A percentile compares a stretch with the other conserved stretches of the same genome.
Evolutionary conservation across 106 monocot species (phyloP).

Genomic region (Phalaenopsis equestris): DNA sequence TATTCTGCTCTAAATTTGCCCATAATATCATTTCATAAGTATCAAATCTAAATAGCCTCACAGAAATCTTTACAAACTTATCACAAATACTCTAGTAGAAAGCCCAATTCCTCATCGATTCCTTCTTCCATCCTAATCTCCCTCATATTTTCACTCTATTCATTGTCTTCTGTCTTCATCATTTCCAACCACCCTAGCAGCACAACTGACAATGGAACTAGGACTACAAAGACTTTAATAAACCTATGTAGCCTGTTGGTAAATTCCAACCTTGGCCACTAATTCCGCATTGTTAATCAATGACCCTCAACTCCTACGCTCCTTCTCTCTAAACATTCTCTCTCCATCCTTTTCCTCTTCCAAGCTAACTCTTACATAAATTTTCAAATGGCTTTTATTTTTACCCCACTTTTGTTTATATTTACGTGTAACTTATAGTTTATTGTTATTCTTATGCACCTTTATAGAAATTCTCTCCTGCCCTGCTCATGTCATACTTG

Average conservation of each 20-base stretch:
- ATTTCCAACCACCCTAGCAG: background rate
- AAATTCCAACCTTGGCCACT: background rate
- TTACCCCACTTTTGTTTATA: background rate
- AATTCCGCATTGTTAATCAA: background rate
- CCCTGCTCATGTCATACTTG: background rate
- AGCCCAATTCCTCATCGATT: background rate
- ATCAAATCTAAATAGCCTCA: background rate
- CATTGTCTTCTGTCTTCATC: background rate
- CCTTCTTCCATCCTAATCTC: background rate
- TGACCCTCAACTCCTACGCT: background rate
- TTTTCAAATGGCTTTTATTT: background rate
- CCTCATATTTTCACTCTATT: background rate
- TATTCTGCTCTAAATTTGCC: background rate
- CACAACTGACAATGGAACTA: background rate
- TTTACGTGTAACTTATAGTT: background rate
- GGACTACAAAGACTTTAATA: background rate
- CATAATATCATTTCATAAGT: background rate
- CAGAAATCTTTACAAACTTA: background rate
- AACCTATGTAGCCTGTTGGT: background rate
- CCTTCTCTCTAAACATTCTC: background rate
- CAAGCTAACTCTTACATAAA: background rate
- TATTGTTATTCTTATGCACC: background rate
- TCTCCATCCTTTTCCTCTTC: background rate
- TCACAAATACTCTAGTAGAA: background rate
- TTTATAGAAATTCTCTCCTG: background rate